A percentile compares a stretch with the other conserved stretches of the same genome.
phyloP scores from a whole-genome alignment of 352 stramenopile species.

The Pythium pyrilobum region DNA sequence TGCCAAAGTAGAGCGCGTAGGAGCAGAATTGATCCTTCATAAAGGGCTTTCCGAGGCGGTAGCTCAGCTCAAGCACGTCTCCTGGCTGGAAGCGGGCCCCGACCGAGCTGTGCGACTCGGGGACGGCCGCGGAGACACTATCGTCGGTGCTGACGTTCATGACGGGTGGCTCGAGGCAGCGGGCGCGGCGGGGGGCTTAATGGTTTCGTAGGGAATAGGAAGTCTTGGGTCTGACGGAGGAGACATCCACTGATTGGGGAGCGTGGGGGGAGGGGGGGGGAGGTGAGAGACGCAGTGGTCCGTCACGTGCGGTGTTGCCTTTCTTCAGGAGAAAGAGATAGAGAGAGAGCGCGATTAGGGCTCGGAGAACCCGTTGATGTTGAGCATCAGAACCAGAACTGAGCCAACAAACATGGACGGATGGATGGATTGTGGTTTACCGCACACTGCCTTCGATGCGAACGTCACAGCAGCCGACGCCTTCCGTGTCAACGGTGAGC shows the following conservation, averaged over 20 bases:
- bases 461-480: slow-evolving; percentile 37
- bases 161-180: not conserved
- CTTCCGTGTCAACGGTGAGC: slow-evolving; percentile 51
- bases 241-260: no score
- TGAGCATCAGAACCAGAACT: not conserved
- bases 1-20: slow-evolving; percentile 33
- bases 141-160: not conserved
- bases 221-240: no score
- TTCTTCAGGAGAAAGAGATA: no score
- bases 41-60: not conserved
- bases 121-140: not conserved
- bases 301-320: no score
- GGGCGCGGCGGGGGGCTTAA: no score
- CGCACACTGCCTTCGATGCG: slow-evolving; percentile 46
- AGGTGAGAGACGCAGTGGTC: no score
- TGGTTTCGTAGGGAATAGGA: no score
- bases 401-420: slow-evolving; percentile 6
- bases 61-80: slow-evolving; percentile 28
- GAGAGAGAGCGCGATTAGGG: no score
- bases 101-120: not conserved
- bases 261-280: no score
- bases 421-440: slow-evolving; percentile 5
- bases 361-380: no score
- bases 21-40: not conserved
- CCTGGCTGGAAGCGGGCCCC: slow-evolving; percentile 15